Base-by-base conservation (phyloP, 805 yeast genomes). In the Myxozyma nipponensis region DNA sequence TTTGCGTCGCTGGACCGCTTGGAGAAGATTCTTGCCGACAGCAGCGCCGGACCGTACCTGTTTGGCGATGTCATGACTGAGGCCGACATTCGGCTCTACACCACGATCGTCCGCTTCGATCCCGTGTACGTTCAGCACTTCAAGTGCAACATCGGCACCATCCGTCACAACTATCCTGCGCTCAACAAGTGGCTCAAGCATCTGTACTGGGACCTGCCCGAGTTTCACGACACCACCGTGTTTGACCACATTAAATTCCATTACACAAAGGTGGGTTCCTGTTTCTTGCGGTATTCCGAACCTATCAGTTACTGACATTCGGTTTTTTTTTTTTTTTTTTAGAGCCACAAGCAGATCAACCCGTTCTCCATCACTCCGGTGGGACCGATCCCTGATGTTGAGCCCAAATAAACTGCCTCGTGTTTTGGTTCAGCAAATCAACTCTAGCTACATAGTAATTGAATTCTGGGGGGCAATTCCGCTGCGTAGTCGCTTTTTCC, bases 51-150 rank as follows among this genome's bases (percentile, higher is more conserved):
- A 17, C 61, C 61, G 2, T 84, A 69, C 64, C 67, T 89, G 45
- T 63, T 81, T 7, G 91, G 90, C 4, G 74, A 80, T 49, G 71
- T 68, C 42, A 70, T 91, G 47, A 90, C 97, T 1, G 96, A 91
- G 70, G 95, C 95, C 4, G 98, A 91, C 67, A 75, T 91, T 50
- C 77, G 97, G 58, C 77, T 91, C 44, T 91, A 72, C 71, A 81
- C 96, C 22, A 91, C 98, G 1, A 82, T 91, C 52, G 75, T 88
- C 39, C 79, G 98, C 62, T 91, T 91, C 63, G 98, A 91, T 67
- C 85, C 95, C 1, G 95, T 89, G 21, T 91, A 91, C 65, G 91
- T 84, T 47, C 96, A 90, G 69, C 97, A 91, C 68, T 93, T 91
- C 79, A 93, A 91, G 71, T 86, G 96, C 68, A 91, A 91, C 68